Evolutionary conservation across 2,329 filamentous ascomycete genomes (phyloP).

Genomic region (Cladophialophora chaetospira): DNA sequence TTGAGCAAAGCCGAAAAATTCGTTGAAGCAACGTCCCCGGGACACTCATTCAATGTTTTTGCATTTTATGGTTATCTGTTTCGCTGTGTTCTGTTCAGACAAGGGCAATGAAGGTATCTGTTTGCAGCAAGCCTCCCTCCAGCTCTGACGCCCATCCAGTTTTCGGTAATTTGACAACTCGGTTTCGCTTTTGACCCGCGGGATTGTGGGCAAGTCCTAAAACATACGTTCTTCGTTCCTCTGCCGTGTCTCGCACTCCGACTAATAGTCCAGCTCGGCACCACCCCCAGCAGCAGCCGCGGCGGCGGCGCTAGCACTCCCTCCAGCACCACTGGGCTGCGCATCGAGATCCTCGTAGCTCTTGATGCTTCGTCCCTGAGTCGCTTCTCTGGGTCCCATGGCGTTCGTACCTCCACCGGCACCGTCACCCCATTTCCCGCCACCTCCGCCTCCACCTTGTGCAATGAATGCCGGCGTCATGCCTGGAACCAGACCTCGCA

Average conservation of each 20-base stretch:
- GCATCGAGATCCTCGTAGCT: conserved; percentile 98
- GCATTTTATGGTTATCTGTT: too few species aligned
- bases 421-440: conserved; percentile 71
- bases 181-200: too few species aligned
- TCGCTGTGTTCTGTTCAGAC: too few species aligned
- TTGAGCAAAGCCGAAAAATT: too few species aligned
- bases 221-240: too few species aligned
- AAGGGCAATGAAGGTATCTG: too few species aligned
- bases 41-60: too few species aligned
- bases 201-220: too few species aligned
- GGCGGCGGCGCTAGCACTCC: conserved; percentile 34
- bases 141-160: too few species aligned
- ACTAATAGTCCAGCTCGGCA: conserved; percentile 29
- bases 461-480: conserved; percentile 46
- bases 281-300: conserved; percentile 20
- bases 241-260: conserved; percentile 7
- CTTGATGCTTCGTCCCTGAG: conserved; percentile 88
- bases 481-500: conserved; percentile 44
- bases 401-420: conserved; percentile 69
- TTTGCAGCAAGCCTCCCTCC: too few species aligned
- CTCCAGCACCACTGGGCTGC: conserved; percentile 39
- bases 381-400: conserved; percentile 84
- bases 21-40: too few species aligned
- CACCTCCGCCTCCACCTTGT: conserved; percentile 49
- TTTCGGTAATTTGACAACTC: too few species aligned